Evolutionary conservation across 2,329 filamentous ascomycete genomes (phyloP).

Genomic region (Penicillium thymicola): DNA sequence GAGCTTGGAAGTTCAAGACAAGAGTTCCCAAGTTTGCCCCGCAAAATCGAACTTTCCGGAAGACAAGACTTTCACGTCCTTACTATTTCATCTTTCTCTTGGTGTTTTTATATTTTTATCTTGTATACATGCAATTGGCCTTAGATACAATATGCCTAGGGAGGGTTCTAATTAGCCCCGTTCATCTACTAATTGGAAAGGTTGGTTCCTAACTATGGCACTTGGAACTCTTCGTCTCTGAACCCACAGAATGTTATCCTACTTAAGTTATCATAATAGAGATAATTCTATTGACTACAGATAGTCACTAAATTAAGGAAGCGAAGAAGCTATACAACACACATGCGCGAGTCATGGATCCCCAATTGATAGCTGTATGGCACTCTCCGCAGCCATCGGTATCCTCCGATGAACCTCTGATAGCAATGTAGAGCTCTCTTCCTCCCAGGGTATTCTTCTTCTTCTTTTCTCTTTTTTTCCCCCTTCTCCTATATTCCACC

Average conservation of each 20-base stretch:
- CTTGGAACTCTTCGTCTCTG: background rate
- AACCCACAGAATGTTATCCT: background rate
- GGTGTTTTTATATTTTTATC: background rate
- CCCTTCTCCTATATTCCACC: background rate
- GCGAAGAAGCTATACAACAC: background rate
- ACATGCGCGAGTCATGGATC: background rate
- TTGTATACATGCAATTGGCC: background rate
- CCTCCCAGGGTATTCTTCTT: background rate
- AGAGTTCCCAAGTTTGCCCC: conserved; percentile 20
- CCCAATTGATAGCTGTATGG: conserved; percentile 18
- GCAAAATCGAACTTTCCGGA: conserved; percentile 36
- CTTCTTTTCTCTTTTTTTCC: background rate
- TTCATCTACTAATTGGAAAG: background rate
- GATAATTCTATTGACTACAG: background rate
- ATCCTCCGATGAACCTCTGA: conserved; percentile 34
- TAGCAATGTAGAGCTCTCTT: conserved; percentile 10
- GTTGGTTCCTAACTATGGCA: too few relatives aligned
- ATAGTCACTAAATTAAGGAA: background rate
- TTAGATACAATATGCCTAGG: background rate
- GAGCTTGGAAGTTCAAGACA: conserved; percentile 10
- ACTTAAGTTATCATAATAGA: background rate
- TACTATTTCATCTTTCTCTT: background rate
- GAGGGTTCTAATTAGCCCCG: background rate
- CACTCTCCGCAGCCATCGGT: conserved; percentile 32
- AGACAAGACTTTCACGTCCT: conserved; percentile 10